Evolutionary conservation across 176 grass and related monocot genomes (phyloP).

Genomic region (Eleusine coracana): DNA sequence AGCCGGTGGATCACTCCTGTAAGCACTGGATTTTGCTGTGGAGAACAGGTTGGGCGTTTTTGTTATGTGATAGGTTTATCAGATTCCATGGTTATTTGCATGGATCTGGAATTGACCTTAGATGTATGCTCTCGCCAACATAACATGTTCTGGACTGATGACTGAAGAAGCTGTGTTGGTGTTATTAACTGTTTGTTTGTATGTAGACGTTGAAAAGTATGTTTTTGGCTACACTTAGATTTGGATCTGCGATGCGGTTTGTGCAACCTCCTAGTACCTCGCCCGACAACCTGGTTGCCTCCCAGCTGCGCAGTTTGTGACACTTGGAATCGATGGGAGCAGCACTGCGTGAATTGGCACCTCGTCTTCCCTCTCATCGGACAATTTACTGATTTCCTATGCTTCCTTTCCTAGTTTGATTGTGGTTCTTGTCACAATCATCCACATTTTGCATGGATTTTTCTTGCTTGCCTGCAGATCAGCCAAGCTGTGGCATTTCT

Average conservation of each 20-base stretch:
- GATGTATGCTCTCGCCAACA: not conserved
- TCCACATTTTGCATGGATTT: too few species aligned
- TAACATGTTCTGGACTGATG: not conserved
- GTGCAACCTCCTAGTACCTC: not conserved
- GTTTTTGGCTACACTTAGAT: too few species aligned
- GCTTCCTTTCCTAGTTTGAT: not conserved
- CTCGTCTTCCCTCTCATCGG: not conserved
- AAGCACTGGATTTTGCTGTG: slow-evolving; percentile 55
- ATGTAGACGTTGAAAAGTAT: not conserved
- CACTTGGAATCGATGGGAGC: not conserved
- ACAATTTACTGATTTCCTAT: too few species aligned
- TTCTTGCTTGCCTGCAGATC: too few species aligned
- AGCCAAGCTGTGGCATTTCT: too few species aligned
- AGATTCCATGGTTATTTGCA: not conserved
- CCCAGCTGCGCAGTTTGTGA: not conserved
- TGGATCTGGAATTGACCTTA: not conserved
- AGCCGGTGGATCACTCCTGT: slow-evolving; percentile 56
- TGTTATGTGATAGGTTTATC: slow-evolving; percentile 25
- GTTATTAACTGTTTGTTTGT: too few species aligned
- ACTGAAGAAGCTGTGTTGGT: not conserved
- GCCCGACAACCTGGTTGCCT: not conserved
- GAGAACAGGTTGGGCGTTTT: slow-evolving; percentile 42
- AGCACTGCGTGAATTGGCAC: not conserved
- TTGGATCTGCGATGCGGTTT: not conserved
- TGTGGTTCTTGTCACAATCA: not conserved